These are phyloP conservation scores for Coffea humblotiana DNA, from an alignment of 305 asterid species.

Conservation along the genomic window DNA sequence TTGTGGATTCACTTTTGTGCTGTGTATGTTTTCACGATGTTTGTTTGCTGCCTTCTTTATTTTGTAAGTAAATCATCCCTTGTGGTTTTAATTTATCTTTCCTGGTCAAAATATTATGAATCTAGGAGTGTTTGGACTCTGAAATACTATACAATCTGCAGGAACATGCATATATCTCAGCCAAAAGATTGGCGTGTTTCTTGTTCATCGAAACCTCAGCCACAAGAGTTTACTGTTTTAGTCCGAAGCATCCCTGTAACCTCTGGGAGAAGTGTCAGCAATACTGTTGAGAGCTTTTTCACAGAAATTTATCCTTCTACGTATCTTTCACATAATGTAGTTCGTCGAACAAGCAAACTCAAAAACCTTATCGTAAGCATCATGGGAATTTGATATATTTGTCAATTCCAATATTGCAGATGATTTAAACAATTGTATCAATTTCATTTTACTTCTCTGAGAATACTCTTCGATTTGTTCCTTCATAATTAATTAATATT, in stretches of 20 bases:
- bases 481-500: not conserved
- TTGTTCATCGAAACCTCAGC: slow-evolving; percentile 74
- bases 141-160: slow-evolving; percentile 40
- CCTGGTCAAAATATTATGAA: slow-evolving; percentile 10
- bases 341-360: slow-evolving; percentile 75
- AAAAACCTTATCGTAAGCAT: slow-evolving; percentile 74
- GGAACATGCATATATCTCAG: slow-evolving; percentile 82
- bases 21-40: slow-evolving; percentile 77
- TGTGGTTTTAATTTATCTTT: slow-evolving; percentile 13
- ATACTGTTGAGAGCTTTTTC: slow-evolving; percentile 76
- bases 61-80: slow-evolving; percentile 52
- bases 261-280: slow-evolving; percentile 63
- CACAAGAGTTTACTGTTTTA: slow-evolving; percentile 74
- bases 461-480: not conserved
- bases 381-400: slow-evolving; percentile 19
- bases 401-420: slow-evolving; percentile 19
- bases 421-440: slow-evolving; percentile 7
- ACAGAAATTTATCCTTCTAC: slow-evolving; percentile 71
- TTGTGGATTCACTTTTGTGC: slow-evolving; percentile 96
- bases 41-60: slow-evolving; percentile 95
- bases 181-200: slow-evolving; percentile 67
- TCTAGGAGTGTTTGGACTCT: slow-evolving; percentile 10
- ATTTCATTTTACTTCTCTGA: not conserved
- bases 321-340: slow-evolving; percentile 82
- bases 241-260: slow-evolving; percentile 87